Conservation (phyloP, 805 yeast species). For the Yarrowia yakushimensis region DNA sequence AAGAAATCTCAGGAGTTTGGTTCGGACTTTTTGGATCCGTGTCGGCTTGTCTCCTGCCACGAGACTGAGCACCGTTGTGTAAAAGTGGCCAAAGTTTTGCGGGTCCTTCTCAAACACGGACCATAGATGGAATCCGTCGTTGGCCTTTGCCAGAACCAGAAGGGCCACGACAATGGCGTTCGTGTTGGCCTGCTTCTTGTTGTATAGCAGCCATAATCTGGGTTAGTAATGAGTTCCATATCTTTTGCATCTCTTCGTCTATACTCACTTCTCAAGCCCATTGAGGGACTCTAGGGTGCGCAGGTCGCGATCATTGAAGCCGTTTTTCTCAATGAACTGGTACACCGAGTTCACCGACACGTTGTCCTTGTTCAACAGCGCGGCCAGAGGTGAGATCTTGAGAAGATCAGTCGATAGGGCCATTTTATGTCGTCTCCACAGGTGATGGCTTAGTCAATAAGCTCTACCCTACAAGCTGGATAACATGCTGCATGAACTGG, state of each 20-base stretch:
- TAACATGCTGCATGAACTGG: background rate
- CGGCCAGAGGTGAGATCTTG: slow-evolving; percentile 11
- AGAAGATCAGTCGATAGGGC: slow-evolving; percentile 7
- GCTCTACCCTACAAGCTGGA: background rate
- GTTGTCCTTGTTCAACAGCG: slow-evolving; percentile 2
- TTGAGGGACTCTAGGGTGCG: slow-evolving; percentile 17
- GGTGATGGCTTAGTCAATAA: background rate
- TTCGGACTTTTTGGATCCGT: slow-evolving; percentile 18
- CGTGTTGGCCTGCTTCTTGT: background rate
- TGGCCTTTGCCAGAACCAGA: background rate
- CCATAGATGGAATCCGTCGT: slow-evolving; percentile 22
- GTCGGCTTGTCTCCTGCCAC: slow-evolving; percentile 28
- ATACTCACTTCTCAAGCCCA: slow-evolving; percentile 21
- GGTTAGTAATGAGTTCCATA: background rate
- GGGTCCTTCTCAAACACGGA: slow-evolving; percentile 30
- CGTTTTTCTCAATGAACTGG: background rate
- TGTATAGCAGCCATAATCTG: slow-evolving; percentile 19
- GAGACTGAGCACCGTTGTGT: slow-evolving; percentile 37
- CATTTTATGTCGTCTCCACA: background rate
- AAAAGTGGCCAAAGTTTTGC: slow-evolving; percentile 35
- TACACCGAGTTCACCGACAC: slow-evolving; percentile 2
- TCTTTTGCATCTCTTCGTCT: background rate
- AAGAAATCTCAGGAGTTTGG: slow-evolving; percentile 34
- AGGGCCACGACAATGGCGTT: slow-evolving; percentile 12
- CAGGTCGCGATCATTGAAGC: slow-evolving; percentile 22